Conservation (phyloP, 768 basidiomycete species). For the Mycena belliarum region DNA sequence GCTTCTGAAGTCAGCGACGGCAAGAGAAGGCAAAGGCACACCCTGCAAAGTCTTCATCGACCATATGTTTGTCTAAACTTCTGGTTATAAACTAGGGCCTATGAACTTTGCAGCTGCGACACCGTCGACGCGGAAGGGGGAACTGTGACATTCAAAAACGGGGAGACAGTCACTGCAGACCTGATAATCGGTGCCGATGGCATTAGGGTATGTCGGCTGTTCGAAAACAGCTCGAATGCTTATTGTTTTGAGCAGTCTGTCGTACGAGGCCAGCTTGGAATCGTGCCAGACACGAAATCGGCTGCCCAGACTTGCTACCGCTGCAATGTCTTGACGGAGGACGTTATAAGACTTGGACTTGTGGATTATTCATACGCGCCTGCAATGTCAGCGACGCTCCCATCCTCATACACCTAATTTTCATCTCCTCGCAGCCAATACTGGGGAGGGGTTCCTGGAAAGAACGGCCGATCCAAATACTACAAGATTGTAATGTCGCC, state of each 20-base stretch:
- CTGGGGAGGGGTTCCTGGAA: slow-evolving; percentile 32
- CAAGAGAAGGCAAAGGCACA: slow-evolving; percentile 27
- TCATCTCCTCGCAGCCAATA: slow-evolving; percentile 26
- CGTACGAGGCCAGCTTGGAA: slow-evolving; percentile 28
- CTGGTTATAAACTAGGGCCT: not conserved
- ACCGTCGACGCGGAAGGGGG: slow-evolving; percentile 3
- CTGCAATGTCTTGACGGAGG: slow-evolving; percentile 31
- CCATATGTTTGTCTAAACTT: slow-evolving; percentile 21
- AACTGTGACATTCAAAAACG: slow-evolving; percentile 11
- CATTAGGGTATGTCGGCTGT: slow-evolving; percentile 29
- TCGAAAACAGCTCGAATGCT: no score
- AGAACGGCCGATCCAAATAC: slow-evolving; percentile 33
- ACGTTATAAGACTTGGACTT: slow-evolving; percentile 31
- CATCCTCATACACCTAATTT: not conserved
- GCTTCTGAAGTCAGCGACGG: slow-evolving; percentile 29
- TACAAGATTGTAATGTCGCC: slow-evolving; percentile 38
- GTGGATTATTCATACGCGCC: slow-evolving; percentile 32
- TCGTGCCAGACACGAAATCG: slow-evolving; percentile 30
- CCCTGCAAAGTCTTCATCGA: slow-evolving; percentile 29
- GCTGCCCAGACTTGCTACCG: slow-evolving; percentile 36
- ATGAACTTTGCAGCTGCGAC: slow-evolving; percentile 15
- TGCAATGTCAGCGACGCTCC: slow-evolving; percentile 27
- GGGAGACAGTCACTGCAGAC: slow-evolving; percentile 26
- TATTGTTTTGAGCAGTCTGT: slow-evolving; percentile 22
- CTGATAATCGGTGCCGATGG: slow-evolving; percentile 36